phyloP scores from a whole-genome alignment of 1,284 basidiomycete genomes.

The Tranzscheliella williamsii region DNA sequence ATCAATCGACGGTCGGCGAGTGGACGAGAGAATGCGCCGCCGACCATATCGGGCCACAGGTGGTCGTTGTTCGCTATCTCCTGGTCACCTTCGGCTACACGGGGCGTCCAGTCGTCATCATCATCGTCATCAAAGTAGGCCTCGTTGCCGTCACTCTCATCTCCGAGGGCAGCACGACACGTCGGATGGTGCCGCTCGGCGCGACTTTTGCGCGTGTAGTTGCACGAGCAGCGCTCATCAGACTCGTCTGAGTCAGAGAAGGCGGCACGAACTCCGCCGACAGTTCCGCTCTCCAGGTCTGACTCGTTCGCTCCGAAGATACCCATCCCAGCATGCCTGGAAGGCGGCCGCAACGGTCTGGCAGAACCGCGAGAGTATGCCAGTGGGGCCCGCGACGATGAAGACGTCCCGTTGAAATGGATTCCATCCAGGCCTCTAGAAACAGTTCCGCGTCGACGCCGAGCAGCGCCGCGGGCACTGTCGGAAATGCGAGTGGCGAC shows the following conservation, averaged over 20 bases:
- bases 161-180: no score
- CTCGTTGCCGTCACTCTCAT: no score
- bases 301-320: constrained; percentile 46
- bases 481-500: no score
- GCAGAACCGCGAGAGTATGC: neutral
- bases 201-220: neutral
- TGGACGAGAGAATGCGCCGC: constrained; percentile 42
- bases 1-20: no score
- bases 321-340: constrained; percentile 22
- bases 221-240: constrained; percentile 2
- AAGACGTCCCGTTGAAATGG: neutral
- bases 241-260: constrained; percentile 20
- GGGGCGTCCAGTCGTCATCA: constrained; percentile 9
- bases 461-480: neutral
- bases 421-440: neutral
- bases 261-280: constrained; percentile 40
- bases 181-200: neutral
- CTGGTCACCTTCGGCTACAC: constrained; percentile 14
- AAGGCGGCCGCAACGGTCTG: neutral
- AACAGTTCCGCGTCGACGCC: neutral
- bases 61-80: constrained; percentile 18
- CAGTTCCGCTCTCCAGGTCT: constrained; percentile 39
- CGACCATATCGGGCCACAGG: constrained; percentile 39
- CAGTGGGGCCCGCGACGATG: neutral
- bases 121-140: neutral